Evolutionary conservation across 768 basidiomycete genomes (phyloP).

Genomic region (Piloderma croceum): DNA sequence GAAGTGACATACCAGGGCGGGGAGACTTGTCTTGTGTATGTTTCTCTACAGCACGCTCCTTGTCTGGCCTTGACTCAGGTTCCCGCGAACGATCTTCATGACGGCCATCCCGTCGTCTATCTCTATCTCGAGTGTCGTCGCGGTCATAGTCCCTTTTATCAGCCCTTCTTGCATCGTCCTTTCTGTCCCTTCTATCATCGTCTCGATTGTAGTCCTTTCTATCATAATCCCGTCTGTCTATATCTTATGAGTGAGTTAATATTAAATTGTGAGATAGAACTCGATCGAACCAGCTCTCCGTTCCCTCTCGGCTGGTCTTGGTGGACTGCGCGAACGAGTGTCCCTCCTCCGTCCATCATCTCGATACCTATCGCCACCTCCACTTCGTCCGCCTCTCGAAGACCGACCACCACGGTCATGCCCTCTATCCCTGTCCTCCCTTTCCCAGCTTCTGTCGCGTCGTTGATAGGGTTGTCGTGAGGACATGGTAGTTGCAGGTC

Average conservation of each 20-base stretch:
- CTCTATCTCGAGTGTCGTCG: conserved; percentile 31
- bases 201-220: conserved; percentile 30
- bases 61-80: conserved; percentile 17
- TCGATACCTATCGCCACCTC: conserved; percentile 27
- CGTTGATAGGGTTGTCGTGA: conserved; percentile 49
- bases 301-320: conserved; percentile 17
- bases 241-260: conserved; percentile 27
- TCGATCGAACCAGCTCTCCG: conserved; percentile 21
- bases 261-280: conserved; percentile 1
- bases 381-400: conserved; percentile 29
- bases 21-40: neutral
- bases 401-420: conserved; percentile 46
- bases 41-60: conserved; percentile 11
- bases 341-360: conserved; percentile 39
- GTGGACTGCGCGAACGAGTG: conserved; percentile 13
- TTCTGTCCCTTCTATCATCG: conserved; percentile 32
- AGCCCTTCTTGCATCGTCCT: conserved; percentile 22
- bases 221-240: conserved; percentile 32
- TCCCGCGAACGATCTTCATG: conserved; percentile 18
- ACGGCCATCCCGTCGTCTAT: conserved; percentile 23
- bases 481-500: conserved; percentile 42
- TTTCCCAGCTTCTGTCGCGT: conserved; percentile 64
- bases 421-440: conserved; percentile 31
- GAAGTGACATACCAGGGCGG: neutral
- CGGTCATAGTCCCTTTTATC: conserved; percentile 32